Evolutionary conservation across 2,329 filamentous ascomycete genomes (phyloP).

Genomic region (Monilinia laxa): DNA sequence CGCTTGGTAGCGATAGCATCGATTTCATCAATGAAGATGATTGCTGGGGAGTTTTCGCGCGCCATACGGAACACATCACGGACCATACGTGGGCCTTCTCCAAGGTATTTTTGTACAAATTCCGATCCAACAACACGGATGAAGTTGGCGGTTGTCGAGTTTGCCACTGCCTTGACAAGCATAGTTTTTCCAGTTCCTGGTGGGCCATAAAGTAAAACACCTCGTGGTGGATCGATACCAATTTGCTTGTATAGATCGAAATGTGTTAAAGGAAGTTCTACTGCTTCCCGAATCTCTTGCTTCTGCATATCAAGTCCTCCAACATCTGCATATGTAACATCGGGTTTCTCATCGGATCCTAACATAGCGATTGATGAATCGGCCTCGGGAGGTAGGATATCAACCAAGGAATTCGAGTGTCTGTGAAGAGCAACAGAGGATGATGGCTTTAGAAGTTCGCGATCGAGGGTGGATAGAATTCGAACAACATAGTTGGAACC

Average conservation of each 20-base stretch:
- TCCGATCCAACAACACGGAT: slow-evolving; percentile 98
- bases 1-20: slow-evolving; percentile 98
- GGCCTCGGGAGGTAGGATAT: slow-evolving; percentile 97
- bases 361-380: slow-evolving; percentile 99
- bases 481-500: slow-evolving; percentile 99
- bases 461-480: slow-evolving; percentile 96
- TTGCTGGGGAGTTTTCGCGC: slow-evolving; percentile 93
- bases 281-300: slow-evolving; percentile 97
- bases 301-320: slow-evolving; percentile 99
- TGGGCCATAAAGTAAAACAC: slow-evolving; percentile 92
- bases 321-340: slow-evolving; percentile 96
- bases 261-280: slow-evolving; percentile 93
- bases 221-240: slow-evolving; percentile 94
- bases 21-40: slow-evolving; percentile 99
- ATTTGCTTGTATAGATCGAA: slow-evolving; percentile 99
- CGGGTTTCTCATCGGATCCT: slow-evolving; percentile 92
- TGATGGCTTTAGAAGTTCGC: slow-evolving; percentile 95
- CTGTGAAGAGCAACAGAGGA: slow-evolving; percentile 96
- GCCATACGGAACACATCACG: slow-evolving; percentile 99
- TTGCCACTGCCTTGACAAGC: slow-evolving; percentile 97
- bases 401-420: slow-evolving; percentile 96
- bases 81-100: slow-evolving; percentile 97
- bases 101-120: slow-evolving; percentile 98
- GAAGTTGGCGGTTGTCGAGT: slow-evolving; percentile 96
- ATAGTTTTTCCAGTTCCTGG: slow-evolving; percentile 97